Conservation (phyloP, 352 stramenopile genomes). For the Achlya hypogyna region DNA sequence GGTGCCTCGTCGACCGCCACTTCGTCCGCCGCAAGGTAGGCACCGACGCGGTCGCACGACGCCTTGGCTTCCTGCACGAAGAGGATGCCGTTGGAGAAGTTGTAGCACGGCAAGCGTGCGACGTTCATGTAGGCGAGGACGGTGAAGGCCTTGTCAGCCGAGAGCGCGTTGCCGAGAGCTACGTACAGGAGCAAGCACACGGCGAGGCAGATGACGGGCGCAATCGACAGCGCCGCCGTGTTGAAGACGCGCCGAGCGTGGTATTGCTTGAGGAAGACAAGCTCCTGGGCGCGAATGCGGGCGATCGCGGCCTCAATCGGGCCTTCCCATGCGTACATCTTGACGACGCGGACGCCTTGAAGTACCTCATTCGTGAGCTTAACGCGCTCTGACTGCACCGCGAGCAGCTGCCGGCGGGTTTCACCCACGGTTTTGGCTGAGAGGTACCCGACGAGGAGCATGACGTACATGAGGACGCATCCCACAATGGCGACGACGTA, state of each 20-base stretch:
- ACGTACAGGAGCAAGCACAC: constrained; percentile 47
- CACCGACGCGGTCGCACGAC: constrained; percentile 24
- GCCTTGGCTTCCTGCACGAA: constrained; percentile 37
- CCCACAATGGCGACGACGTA: constrained; percentile 9
- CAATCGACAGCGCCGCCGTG: constrained; percentile 41
- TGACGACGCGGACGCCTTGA: constrained; percentile 74
- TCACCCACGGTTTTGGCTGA: background rate
- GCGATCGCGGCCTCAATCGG: constrained; percentile 45
- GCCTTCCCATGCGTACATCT: constrained; percentile 70
- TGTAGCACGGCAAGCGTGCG: constrained; percentile 40
- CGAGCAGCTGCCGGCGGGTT: constrained; percentile 30
- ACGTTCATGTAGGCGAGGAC: constrained; percentile 48
- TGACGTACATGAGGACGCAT: background rate
- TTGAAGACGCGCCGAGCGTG: constrained; percentile 58
- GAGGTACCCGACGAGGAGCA: background rate
- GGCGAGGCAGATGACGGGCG: constrained; percentile 37
- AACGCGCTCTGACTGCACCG: constrained; percentile 59
- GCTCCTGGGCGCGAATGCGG: constrained; percentile 35
- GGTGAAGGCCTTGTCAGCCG: constrained; percentile 42
- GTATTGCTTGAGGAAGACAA: constrained; percentile 41
- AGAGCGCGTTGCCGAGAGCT: constrained; percentile 45
- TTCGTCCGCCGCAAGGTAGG: constrained; percentile 37
- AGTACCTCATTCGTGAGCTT: constrained; percentile 93
- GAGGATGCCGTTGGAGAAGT: constrained; percentile 42
- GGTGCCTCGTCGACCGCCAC: constrained; percentile 14